Conservation (phyloP, 768 basidiomycete species). For the Pluteus cervinus region DNA sequence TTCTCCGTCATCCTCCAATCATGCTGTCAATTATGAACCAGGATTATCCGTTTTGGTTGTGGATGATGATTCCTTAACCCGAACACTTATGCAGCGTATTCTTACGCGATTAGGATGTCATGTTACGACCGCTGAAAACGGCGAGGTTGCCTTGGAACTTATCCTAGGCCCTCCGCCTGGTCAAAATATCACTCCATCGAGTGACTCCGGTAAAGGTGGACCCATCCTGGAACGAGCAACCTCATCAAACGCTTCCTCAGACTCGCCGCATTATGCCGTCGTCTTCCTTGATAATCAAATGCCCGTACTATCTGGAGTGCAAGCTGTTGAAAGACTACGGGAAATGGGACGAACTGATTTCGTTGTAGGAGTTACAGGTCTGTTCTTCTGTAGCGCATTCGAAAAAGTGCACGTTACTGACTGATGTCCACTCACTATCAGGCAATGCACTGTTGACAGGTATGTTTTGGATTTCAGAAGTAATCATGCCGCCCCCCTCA, state of each 20-base stretch:
- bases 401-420: background rate
- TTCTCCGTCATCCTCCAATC: conserved; percentile 31
- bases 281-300: conserved; percentile 73
- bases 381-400: conserved; percentile 10
- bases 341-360: conserved; percentile 64
- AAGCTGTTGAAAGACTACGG: conserved; percentile 59
- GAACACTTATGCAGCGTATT: conserved; percentile 75
- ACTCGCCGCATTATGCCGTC: conserved; percentile 28
- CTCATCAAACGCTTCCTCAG: conserved; percentile 6
- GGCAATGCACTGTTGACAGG: conserved; percentile 51
- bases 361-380: conserved; percentile 78
- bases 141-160: conserved; percentile 69
- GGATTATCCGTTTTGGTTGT: conserved; percentile 70
- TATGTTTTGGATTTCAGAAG: too few relatives aligned
- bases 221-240: conserved; percentile 33
- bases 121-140: conserved; percentile 82
- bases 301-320: conserved; percentile 73
- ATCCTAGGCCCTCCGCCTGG: conserved; percentile 40
- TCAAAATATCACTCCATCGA: conserved; percentile 28
- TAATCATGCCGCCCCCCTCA: too few relatives aligned
- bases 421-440: conserved; percentile 12
- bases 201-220: conserved; percentile 25
- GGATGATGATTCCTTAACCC: conserved; percentile 77
- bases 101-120: conserved; percentile 72
- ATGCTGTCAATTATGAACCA: conserved; percentile 36